Evolutionary conservation across 2,329 filamentous ascomycete genomes (phyloP).

Genomic region (Arachnomyces sp.): DNA sequence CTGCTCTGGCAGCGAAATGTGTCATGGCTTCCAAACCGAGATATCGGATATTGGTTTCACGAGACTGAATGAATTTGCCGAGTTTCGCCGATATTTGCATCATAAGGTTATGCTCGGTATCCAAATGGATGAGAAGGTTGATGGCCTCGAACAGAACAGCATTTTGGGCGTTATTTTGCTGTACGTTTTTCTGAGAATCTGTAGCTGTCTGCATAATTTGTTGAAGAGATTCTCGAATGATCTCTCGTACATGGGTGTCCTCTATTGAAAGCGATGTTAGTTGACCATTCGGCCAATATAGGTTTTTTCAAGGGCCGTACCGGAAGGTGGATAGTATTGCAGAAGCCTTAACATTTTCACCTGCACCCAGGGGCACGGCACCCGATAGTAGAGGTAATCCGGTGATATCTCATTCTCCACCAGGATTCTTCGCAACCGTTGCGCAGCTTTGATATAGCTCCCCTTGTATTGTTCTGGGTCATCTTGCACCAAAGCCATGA

Average conservation of each 20-base stretch:
- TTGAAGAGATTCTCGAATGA: constrained; percentile 86
- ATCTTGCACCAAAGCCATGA: constrained; percentile 91
- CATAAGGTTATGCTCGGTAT: constrained; percentile 91
- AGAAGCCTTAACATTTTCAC: constrained; percentile 85
- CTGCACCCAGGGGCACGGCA: constrained; percentile 98
- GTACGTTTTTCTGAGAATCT: constrained; percentile 94
- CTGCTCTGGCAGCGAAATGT: constrained; percentile 84
- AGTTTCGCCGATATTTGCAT: constrained; percentile 86
- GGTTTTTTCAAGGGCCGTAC: constrained; percentile 38
- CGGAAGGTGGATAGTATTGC: constrained; percentile 92
- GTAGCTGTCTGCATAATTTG: constrained; percentile 85
- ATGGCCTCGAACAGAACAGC: constrained; percentile 97
- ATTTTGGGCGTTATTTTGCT: constrained; percentile 98
- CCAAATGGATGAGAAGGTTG: constrained; percentile 94
- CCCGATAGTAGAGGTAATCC: constrained; percentile 98
- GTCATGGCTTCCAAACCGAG: constrained; percentile 96
- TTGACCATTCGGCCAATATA: constrained; percentile 9
- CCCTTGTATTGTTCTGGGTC: constrained; percentile 90
- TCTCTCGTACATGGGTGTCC: constrained; percentile 80
- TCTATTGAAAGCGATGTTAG: constrained; percentile 44
- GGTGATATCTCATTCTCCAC: constrained; percentile 81
- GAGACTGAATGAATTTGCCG: constrained; percentile 90
- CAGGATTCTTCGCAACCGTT: constrained; percentile 77
- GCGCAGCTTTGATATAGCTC: constrained; percentile 87
- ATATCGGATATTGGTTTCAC: constrained; percentile 95